Conservation (phyloP, 371 early-diverging fungal genomes). For the Saksenaea oblongispora region DNA sequence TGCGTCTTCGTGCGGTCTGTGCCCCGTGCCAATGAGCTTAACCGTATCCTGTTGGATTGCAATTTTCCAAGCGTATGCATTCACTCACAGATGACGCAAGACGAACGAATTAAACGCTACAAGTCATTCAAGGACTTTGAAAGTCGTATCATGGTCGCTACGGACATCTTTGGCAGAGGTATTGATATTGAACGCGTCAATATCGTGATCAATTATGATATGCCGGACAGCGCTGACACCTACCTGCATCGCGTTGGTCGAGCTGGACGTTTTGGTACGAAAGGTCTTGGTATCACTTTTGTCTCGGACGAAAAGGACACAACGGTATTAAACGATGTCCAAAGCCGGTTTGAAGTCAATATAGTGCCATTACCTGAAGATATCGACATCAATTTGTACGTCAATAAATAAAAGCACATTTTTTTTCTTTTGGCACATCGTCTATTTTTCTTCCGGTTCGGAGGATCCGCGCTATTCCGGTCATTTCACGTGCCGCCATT, state of each 20-base stretch:
- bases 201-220: conserved; percentile 99
- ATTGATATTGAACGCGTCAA: conserved; percentile 99
- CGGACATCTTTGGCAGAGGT: conserved; percentile 98
- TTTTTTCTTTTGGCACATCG: not conserved
- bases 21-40: conserved; percentile 83
- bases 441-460: not conserved
- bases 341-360: conserved; percentile 95
- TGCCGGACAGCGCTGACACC: conserved; percentile 92
- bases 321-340: conserved; percentile 84
- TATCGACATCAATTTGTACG: conserved; percentile 82
- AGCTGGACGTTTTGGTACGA: conserved; percentile 99
- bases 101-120: conserved; percentile 91
- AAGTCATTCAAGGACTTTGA: conserved; percentile 94
- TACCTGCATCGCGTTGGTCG: conserved; percentile 99
- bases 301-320: conserved; percentile 91
- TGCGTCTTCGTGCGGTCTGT: conserved; percentile 98
- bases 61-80: conserved; percentile 96
- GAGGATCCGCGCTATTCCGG: not conserved
- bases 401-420: conserved; percentile 7
- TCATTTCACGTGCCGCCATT: not conserved
- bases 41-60: conserved; percentile 83
- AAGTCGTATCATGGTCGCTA: conserved; percentile 97
- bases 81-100: conserved; percentile 89
- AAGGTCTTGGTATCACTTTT: conserved; percentile 97
- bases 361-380: conserved; percentile 88